Base-by-base conservation (phyloP, 129 eudicot genomes). In the Ambrosia artemisiifolia region DNA sequence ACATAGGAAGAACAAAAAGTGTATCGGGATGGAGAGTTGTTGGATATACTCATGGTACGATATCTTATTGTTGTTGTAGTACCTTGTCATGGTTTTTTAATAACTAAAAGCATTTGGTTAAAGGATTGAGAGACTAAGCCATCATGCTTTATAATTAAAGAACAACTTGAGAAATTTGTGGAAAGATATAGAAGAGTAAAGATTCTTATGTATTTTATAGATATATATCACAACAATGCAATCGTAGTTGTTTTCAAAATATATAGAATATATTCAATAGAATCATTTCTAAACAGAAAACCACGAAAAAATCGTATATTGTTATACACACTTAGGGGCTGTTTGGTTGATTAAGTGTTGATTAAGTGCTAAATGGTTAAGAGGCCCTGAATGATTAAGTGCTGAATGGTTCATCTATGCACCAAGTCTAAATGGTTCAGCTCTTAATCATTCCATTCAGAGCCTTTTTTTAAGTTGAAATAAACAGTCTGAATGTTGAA, bases 31-130 rank as follows among this genome's bases (percentile, higher is more conserved):
- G 4, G 90, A 83, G 19, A 82, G 16, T 70, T 88, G 82, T 59
- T 63, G 89, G 30, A 85, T 46, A 51, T 83, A 85, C 13, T 87
- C 91, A 54, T 86, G 73, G 84, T 88, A 84, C 12, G 86, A 77
- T 51, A 82, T 63, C 56, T 68, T 59, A 16, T 44, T 63, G 82
- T 80, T 70, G 83, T 75, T 74, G 73, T 83, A 74, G 67, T 81
- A 65, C 42, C 88, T 86, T 48, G 88, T 71, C 92, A 86, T 88
- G 24, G 44, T 80, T 62, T 3, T 11, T 3, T 11, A 46, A 12
- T 16, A 35, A 40, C 44, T 40, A 40, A n/a, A 33, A 19, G 16
- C 18, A 14, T 16, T 55, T 20, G 49, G 13, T 53, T 53, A 18
- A 6, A 19, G 24, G 24, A 7, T 32, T 18, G 11, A 24, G 50